Evolutionary conservation across 2,329 filamentous ascomycete species (phyloP), one percentile per base, ranked within the genome.

Genomic region (Sporothrix phasma): DNA sequence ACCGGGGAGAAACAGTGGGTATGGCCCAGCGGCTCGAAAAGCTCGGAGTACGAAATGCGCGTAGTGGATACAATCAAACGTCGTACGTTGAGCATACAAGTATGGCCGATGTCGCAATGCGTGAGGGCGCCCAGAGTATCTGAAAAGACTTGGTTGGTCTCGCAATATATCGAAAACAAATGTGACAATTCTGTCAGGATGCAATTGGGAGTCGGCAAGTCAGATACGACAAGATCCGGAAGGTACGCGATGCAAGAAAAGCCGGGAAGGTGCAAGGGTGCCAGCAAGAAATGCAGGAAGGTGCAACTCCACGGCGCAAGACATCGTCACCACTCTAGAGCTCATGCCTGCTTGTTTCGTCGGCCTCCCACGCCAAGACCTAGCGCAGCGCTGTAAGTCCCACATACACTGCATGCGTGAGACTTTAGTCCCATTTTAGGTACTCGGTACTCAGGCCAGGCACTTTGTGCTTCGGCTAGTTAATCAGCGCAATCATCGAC

Each of bases 241-340:
- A 39, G 31, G 31, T 19, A 45, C 10, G 58, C 31, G 29, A 41
- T 29, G 19, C 26, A 24, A 19, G 7, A n/a, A 17, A n/a, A 37
- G 19, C n/a, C 29, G 58, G 43, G 58, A 37, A 61, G 43, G 24
- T 29, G 22, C 56, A 29, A 53, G 47, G 47, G 47, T 34, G 47
- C 47, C 47, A 53, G 13, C 47, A n/a, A 39, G 53, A 58, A 41
- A 58, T 41, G 39, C 58, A n/a, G 56, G 45, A 61, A 61, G 59
- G 59, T 39, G 31, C 43, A 47, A 43, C 58, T 39, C 45, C 17
- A 19, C 24, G 39, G 37, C 13, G 45, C 45, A 49, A 29, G 26
- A 41, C 45, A 39, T 61, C 59, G 59, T 61, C 59, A 61, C 59
- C 59, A 61, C 45, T 49, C 15, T 7, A 46, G 29, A 46, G 22